Evolutionary conservation across 495 filamentous ascomycete species (phyloP), one percentile per base, ranked within the genome.

Genomic region (Aspergillus leporis): DNA sequence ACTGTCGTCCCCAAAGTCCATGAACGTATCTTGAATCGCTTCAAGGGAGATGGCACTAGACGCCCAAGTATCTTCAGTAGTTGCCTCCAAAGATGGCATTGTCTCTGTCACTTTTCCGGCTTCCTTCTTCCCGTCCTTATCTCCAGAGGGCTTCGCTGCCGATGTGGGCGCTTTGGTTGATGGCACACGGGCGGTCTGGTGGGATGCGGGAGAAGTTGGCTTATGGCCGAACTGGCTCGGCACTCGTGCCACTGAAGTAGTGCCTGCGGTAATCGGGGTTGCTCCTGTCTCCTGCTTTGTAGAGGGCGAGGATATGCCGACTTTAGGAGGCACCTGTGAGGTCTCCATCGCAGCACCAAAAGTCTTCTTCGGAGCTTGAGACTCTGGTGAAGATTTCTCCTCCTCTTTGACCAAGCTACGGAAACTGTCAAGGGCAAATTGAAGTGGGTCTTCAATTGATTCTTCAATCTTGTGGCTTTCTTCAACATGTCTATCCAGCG

Each of bases 391-490:
- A 41, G 38, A 60, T 32, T 78, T 66, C 40, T 79, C 66, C 53
- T 65, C 74, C 38, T 63, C 70, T 32, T 77, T 68, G 21, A 69
- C 60, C 8, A 81, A 66, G 18, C 68, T 68, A 9, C 68, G 66
- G 55, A 83, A 66, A 50, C 74, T 75, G 23, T 82, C 77, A 7
- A 82, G 59, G 8, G 73, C 76, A 59, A 71, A 84, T 25, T 75
- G 68, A 31, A 83, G 58, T 21, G 77, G 73, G 67, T 84, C 71
- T 12, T 74, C 76, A 28, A 83, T 79, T 0, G 65, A 55, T 53
- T 81, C 74, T 53, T 79, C 71, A 46, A 72, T 70, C 45, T 74
- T 75, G 61, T 83, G 82, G 21, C 41, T 70, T 41, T 82, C 79
- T 38, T 74, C 70, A 19, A 75, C 66, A 53, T 84, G 82, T 31